Base-by-base conservation (phyloP, 2,329 filamentous ascomycete species). In the Cladophialophora psammophila region DNA sequence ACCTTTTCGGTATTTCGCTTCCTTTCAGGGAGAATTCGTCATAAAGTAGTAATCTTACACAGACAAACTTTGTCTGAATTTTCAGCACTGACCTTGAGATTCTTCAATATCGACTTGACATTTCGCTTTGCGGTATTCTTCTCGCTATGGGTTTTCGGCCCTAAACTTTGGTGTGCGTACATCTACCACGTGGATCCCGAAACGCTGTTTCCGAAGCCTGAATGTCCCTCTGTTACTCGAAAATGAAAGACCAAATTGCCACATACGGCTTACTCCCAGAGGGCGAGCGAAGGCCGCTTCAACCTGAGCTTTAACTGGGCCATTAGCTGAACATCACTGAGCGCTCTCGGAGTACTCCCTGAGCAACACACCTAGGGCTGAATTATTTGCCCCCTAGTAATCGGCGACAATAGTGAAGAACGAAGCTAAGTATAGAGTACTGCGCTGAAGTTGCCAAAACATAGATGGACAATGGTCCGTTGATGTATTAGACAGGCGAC, bases 211-310 rank as follows among this genome's bases (percentile, higher is more conserved):
- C 26, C 26, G 26, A 26, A 26, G 2, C 26, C 3, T 26, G 26
- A 26, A 26, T 26, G 26, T 40, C 7, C 38, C 38, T 15, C 38
- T 40, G 15, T 40, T 40, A 40, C 9, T 40, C 38, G 38, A 40
- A n/a, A 52, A 26, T 3, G 26, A 26, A 26, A 26, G 3, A 26
- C 26, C 26, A 2, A 26, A 26, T 26, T 26, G 26, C 18, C 48
- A 10, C 3, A 3, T 26, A 52, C 48, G 48, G 48, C 26, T 52
- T 26, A 13, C 8, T 20, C n/a, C 48, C 18, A 52, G 48, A 52
- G 48, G 48, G 48, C 26, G 48, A 52, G 48, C 48, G 48, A 52
- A 32, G 5, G 48, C 48, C n/a, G n/a, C 48, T 26, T 52, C 18
- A 26, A 52, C 18, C 48, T 26, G 48, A 52, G 26, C 18, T 32